A percentile compares a stretch with the other conserved stretches of the same genome.
Conservation (phyloP, 306 rosid species). For the Acacia crassicarpa region DNA sequence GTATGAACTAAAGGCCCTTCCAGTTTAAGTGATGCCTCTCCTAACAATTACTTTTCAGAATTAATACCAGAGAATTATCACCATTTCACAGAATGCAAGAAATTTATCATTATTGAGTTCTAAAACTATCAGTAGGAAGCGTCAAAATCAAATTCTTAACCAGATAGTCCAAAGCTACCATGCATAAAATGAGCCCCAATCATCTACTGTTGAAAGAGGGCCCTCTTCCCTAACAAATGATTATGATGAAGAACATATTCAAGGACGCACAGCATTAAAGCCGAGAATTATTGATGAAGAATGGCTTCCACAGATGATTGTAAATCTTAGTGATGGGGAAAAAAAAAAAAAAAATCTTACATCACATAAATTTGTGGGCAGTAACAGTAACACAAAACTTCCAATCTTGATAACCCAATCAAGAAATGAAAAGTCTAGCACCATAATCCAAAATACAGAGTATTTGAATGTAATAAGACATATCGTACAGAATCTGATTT, state of each 20-base stretch:
- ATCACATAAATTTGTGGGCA: background rate
- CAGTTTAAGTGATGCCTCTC: conserved; percentile 4
- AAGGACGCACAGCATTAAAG: conserved; percentile 5
- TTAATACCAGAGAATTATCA: conserved; percentile 1
- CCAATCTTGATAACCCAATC: background rate
- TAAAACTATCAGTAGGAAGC: conserved; percentile 1
- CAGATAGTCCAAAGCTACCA: background rate
- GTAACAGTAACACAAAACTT: background rate
- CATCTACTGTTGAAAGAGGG: background rate
- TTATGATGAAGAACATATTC: conserved; percentile 1
- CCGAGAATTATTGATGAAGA: conserved; percentile 10
- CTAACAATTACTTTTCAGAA: background rate
- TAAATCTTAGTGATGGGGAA: background rate
- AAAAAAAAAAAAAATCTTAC: no score
- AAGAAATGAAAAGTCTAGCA: background rate
- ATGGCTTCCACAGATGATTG: conserved; percentile 1
- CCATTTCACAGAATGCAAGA: background rate
- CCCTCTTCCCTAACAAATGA: background rate
- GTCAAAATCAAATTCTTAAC: background rate
- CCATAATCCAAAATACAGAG: background rate
- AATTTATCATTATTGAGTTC: conserved; percentile 1
- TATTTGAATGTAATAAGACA: background rate
- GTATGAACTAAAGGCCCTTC: background rate
- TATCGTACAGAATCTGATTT: background rate
- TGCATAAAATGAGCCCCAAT: background rate